Evolutionary conservation across 768 basidiomycete genomes (phyloP).

Genomic region (Wakefieldia striispora): DNA sequence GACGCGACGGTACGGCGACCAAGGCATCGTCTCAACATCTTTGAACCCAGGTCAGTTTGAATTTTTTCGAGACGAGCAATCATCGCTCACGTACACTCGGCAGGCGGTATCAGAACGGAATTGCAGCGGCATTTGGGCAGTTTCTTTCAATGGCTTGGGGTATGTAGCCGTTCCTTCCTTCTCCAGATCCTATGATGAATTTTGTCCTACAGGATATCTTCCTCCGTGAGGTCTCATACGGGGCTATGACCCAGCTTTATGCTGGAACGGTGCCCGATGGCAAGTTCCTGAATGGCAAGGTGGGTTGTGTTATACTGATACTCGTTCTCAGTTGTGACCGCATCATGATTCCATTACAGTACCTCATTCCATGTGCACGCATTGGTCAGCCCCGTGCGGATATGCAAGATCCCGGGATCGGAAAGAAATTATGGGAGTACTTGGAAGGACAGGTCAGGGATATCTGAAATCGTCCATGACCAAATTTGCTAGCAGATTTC

Average conservation of each 20-base stretch:
- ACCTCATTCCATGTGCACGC: conserved; percentile 48
- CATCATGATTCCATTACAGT: conserved; percentile 27
- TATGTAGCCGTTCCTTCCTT: not conserved
- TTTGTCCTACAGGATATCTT: conserved; percentile 1
- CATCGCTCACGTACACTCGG: no score
- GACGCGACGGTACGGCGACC: conserved; percentile 38
- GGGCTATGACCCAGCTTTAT: conserved; percentile 49
- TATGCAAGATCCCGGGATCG: conserved; percentile 34
- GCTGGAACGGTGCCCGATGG: conserved; percentile 47
- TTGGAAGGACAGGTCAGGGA: conserved; percentile 44
- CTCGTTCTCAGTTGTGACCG: not conserved
- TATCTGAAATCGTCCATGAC: conserved; percentile 4
- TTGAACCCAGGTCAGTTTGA: conserved; percentile 41
- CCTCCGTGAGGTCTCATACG: conserved; percentile 33
- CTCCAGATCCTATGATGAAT: not conserved
- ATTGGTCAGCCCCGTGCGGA: conserved; percentile 30
- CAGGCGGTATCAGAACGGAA: conserved; percentile 21
- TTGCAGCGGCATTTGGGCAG: conserved; percentile 15
- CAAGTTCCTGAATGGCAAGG: conserved; percentile 44
- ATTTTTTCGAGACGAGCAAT: no score
- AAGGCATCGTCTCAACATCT: conserved; percentile 44
- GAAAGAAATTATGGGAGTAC: conserved; percentile 44
- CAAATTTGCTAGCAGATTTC: no score
- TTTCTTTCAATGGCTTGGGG: not conserved
- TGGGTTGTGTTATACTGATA: conserved; percentile 6